Evolutionary conservation across 768 basidiomycete species (phyloP).

Genomic region (Pulveroboletus sp.): DNA sequence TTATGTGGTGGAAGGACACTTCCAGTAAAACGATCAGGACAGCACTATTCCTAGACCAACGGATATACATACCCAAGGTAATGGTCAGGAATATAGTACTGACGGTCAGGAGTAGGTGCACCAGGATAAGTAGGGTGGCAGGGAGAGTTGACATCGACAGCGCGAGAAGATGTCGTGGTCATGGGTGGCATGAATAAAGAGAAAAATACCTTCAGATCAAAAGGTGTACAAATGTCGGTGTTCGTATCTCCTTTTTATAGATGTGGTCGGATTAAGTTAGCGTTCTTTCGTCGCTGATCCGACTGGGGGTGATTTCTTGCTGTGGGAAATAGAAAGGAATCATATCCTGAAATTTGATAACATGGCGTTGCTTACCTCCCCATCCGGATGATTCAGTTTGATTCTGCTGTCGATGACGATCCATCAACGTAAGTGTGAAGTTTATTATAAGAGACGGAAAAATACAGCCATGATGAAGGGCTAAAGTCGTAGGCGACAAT

Average conservation of each 20-base stretch:
- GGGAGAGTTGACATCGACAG: not conserved
- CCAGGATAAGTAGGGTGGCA: not conserved
- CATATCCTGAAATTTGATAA: not conserved
- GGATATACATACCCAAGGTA: constrained; percentile 1
- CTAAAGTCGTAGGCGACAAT: no score
- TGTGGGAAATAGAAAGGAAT: not conserved
- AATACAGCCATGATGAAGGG: no score
- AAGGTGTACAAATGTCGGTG: not conserved
- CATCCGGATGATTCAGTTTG: not conserved
- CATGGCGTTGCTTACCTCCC: not conserved
- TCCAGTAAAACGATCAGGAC: not conserved
- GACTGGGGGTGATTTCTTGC: not conserved
- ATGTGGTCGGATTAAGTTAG: not conserved
- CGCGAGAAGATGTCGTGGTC: not conserved
- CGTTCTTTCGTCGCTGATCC: not conserved
- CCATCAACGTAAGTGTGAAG: not conserved
- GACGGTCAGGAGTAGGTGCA: not conserved
- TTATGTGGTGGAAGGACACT: not conserved
- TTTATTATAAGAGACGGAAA: no score
- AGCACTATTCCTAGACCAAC: not conserved
- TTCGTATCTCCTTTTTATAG: not conserved
- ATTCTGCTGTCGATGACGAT: not conserved
- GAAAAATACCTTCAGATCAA: not conserved
- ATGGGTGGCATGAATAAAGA: not conserved
- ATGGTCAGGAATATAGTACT: not conserved